A percentile compares a stretch with the other conserved stretches of the same genome.
Conservation (phyloP, 306 rosid genomes). For the Abrus precatorius region DNA sequence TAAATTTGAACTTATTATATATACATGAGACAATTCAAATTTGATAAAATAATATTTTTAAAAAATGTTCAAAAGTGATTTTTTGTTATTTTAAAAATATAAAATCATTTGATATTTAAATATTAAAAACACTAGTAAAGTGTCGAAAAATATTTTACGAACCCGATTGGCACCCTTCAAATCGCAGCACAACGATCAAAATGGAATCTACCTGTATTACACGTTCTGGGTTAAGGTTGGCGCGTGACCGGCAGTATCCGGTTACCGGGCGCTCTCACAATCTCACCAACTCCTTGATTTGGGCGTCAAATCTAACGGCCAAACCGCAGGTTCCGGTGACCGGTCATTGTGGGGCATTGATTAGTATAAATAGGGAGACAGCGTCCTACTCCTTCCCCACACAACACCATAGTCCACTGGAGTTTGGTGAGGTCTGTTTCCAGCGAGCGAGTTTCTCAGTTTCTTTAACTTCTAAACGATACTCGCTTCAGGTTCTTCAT, state of each 20-base stretch:
- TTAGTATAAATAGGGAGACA: constrained; percentile 53
- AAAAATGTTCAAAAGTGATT: too few species aligned
- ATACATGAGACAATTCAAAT: neutral
- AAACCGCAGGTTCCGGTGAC: constrained; percentile 57
- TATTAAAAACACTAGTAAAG: too few species aligned
- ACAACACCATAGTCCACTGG: neutral
- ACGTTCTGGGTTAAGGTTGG: constrained; percentile 50
- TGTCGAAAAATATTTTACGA: too few species aligned
- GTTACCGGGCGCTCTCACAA: constrained; percentile 10
- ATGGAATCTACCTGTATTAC: neutral
- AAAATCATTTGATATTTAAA: too few species aligned
- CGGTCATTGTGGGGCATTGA: constrained; percentile 40
- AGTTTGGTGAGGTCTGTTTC: neutral
- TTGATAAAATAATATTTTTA: too few species aligned
- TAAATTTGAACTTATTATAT: too few species aligned
- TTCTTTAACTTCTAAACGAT: neutral
- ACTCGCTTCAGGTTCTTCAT: constrained; percentile 54
- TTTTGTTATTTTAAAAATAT: too few species aligned
- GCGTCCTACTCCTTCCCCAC: constrained; percentile 3
- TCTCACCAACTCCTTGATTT: constrained; percentile 62
- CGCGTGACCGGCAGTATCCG: constrained; percentile 57
- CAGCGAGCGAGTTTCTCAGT: constrained; percentile 14
- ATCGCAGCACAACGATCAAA: too few species aligned
- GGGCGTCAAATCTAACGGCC: constrained; percentile 51
- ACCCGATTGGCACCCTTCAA: too few species aligned